Evolutionary conservation across 805 yeast genomes (phyloP), one percentile per base, ranked within the genome.

Genomic region (Tetrapisispora arboricola): DNA sequence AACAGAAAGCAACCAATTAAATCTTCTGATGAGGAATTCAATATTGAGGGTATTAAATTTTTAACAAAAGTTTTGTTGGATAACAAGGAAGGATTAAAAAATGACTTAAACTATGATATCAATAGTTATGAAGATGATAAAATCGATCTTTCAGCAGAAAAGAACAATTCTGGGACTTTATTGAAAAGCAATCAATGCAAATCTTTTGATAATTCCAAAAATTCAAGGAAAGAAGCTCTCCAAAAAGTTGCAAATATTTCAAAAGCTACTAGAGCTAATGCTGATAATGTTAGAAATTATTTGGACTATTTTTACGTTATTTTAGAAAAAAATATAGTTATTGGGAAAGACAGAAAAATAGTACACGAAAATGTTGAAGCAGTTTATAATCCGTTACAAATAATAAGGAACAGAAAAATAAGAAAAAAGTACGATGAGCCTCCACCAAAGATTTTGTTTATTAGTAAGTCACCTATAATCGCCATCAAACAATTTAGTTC

Each of bases 341-440:
- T 46, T 11, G 55, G 45, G 15, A 42, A 37, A 13, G 39, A 39
- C 15, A 36, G 46, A 50, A 45, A 49, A 49, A 13, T 16, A 7
- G 36, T 53, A 48, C 51, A 72, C 46, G 70, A 67, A 2, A 75
- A 73, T 2, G 72, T 81, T 3, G 85, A 78, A 42, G 84, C 80
- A 2, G 71, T 74, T 3, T 86, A 79, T 64, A 86, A 86, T 54
- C 95, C 95, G 3, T 63, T 86, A 33, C 95, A 84, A 59, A 71
- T 79, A n/a, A 75, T 86, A 21, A 64, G 96, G 42, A 81, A 85
- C 59, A 68, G 95, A 43, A 68, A 68, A 49, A 55, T 80, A 3
- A 59, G 84, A 40, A 69, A 71, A 43, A 72, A 71, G 49, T 64
- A 72, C 38, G 53, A 53, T 13, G 51, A 47, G 41, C 63, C 64